These are phyloP conservation scores for Botryosphaeria dothidea DNA, from an alignment of 2,329 filamentous ascomycete genomes.

Conservation along the genomic window DNA sequence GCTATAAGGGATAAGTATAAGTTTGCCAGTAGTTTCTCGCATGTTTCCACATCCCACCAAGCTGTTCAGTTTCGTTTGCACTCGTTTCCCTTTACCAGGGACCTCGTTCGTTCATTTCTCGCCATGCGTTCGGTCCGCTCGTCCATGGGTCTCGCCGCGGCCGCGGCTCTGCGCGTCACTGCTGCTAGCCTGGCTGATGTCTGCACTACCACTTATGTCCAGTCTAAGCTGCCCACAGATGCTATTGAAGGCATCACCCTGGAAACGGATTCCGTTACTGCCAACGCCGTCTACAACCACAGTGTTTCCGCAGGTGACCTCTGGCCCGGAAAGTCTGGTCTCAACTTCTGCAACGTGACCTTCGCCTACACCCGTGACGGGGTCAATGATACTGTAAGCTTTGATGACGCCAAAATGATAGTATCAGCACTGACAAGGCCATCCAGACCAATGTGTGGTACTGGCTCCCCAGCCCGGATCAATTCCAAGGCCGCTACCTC, in stretches of 20 bases:
- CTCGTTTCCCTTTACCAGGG: neutral
- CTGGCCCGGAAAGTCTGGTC: constrained; percentile 31
- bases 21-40: neutral
- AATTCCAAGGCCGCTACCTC: constrained; percentile 49
- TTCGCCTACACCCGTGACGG: constrained; percentile 49
- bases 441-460: constrained; percentile 33
- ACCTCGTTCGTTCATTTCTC: neutral
- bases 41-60: neutral
- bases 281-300: constrained; percentile 37
- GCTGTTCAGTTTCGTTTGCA: neutral
- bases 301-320: constrained; percentile 25
- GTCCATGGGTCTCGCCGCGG: neutral
- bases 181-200: constrained; percentile 13
- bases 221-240: constrained; percentile 24
- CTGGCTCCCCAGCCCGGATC: constrained; percentile 45
- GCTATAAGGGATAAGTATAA: neutral
- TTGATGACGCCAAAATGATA: neutral
- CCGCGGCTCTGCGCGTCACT: neutral
- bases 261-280: constrained; percentile 24
- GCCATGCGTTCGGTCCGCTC: neutral
- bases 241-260: constrained; percentile 21
- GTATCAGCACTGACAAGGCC: neutral
- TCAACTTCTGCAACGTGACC: constrained; percentile 49
- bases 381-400: constrained; percentile 1
- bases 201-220: constrained; percentile 25